Evolutionary conservation across 2,329 filamentous ascomycete species (phyloP).

Genomic region (Penicillium sp.): DNA sequence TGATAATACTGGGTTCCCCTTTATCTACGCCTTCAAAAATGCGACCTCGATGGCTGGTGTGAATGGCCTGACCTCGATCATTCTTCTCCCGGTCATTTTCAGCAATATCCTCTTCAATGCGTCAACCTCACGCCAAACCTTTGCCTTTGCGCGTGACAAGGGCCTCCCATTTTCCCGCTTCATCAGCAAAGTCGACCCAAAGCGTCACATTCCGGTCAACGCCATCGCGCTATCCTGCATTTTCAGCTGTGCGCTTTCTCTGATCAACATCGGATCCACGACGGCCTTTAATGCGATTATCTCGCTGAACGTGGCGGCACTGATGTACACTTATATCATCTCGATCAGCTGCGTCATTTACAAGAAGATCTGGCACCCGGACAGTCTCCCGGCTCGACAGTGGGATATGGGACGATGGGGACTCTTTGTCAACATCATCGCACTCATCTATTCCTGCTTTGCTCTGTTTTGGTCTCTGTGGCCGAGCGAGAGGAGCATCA

Average conservation of each 20-base stretch:
- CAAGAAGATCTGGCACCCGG: conserved; percentile 42
- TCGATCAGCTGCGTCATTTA: conserved; percentile 52
- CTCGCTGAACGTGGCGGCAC: conserved; percentile 52
- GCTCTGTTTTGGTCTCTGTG: conserved; percentile 55
- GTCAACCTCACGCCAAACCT: conserved; percentile 46
- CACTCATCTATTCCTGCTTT: conserved; percentile 48
- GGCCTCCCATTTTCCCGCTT: conserved; percentile 49
- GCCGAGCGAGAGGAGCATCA: conserved; percentile 46
- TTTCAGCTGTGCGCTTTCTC: conserved; percentile 44
- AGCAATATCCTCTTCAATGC: conserved; percentile 47
- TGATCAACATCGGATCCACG: conserved; percentile 57
- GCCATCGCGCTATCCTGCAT: conserved; percentile 39
- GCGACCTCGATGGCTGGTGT: conserved; percentile 29
- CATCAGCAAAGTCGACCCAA: conserved; percentile 43
- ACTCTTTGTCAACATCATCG: conserved; percentile 50
- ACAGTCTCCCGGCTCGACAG: conserved; percentile 44
- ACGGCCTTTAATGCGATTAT: conserved; percentile 58
- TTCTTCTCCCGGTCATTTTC: conserved; percentile 45
- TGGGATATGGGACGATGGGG: conserved; percentile 52
- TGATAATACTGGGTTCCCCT: conserved; percentile 49
- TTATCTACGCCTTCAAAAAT: conserved; percentile 52
- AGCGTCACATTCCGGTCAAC: conserved; percentile 49
- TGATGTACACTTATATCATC: conserved; percentile 56
- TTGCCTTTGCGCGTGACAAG: conserved; percentile 49
- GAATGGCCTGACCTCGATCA: conserved; percentile 43